Evolutionary conservation across 2,329 filamentous ascomycete species (phyloP).

Genomic region (Xylaria sp.): DNA sequence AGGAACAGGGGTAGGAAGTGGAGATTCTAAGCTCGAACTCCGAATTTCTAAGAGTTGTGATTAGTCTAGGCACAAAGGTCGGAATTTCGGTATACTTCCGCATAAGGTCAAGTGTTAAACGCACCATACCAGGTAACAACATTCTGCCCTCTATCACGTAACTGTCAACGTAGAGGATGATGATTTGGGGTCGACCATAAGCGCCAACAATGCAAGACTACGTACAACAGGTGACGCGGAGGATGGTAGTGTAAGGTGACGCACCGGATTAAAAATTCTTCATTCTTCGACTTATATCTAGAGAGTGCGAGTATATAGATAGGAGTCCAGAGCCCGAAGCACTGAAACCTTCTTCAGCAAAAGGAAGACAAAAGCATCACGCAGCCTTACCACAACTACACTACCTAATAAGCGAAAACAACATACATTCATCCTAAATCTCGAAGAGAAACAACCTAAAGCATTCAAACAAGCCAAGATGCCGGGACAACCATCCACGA

Average conservation of each 20-base stretch:
- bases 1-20: slow-evolving; percentile 23
- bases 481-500: slow-evolving; percentile 27
- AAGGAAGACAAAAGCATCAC: slow-evolving; percentile 12
- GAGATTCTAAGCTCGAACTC: slow-evolving; percentile 33
- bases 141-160: slow-evolving; percentile 16
- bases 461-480: slow-evolving; percentile 21
- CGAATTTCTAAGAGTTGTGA: slow-evolving; percentile 35
- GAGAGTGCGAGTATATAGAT: slow-evolving; percentile 22
- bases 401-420: neutral
- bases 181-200: slow-evolving; percentile 18
- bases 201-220: slow-evolving; percentile 28
- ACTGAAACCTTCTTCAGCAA: slow-evolving; percentile 2
- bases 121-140: slow-evolving; percentile 2
- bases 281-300: neutral
- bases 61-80: slow-evolving; percentile 31
- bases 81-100: slow-evolving; percentile 40
- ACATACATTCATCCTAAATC: neutral
- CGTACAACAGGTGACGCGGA: slow-evolving; percentile 27
- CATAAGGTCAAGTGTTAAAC: slow-evolving; percentile 22
- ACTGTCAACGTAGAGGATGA: slow-evolving; percentile 25
- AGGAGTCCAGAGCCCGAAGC: slow-evolving; percentile 6
- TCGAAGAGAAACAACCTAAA: neutral
- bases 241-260: slow-evolving; percentile 8
- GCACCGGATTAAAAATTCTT: neutral
- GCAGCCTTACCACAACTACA: neutral